A percentile compares a stretch with the other conserved stretches of the same genome.
These are phyloP conservation scores for Auricularia sp. DNA, from an alignment of 768 basidiomycete species.

Conservation along the genomic window DNA sequence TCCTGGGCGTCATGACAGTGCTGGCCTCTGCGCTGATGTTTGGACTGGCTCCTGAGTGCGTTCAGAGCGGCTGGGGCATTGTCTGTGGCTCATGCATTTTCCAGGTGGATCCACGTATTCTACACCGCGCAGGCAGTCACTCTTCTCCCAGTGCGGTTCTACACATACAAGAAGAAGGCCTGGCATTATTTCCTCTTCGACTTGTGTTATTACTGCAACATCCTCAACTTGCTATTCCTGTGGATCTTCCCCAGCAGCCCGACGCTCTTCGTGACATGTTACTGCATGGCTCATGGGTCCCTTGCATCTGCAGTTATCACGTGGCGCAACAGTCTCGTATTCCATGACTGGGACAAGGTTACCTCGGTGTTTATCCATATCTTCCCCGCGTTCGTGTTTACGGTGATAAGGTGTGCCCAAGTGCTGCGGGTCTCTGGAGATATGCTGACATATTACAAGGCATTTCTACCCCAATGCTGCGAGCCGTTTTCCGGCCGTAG, in stretches of 20 bases:
- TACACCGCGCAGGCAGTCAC: slow-evolving; percentile 72
- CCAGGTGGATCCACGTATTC: slow-evolving; percentile 77
- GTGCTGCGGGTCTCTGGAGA: background rate
- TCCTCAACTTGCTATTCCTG: slow-evolving; percentile 84
- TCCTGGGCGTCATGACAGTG: slow-evolving; percentile 86
- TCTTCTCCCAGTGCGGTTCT: slow-evolving; percentile 74
- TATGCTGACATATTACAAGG: slow-evolving; percentile 26
- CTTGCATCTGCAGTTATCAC: slow-evolving; percentile 93
- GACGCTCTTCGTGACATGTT: slow-evolving; percentile 81
- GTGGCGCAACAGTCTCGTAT: slow-evolving; percentile 97
- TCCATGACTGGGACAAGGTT: slow-evolving; percentile 95
- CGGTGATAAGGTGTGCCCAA: slow-evolving; percentile 64
- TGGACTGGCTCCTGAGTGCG: slow-evolving; percentile 77
- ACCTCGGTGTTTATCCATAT: slow-evolving; percentile 93
- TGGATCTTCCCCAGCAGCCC: slow-evolving; percentile 78
- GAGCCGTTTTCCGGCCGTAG: slow-evolving; percentile 76
- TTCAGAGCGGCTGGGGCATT: background rate
- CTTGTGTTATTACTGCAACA: slow-evolving; percentile 86
- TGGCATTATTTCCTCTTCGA: slow-evolving; percentile 82
- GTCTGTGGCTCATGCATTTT: slow-evolving; percentile 4
- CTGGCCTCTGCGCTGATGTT: slow-evolving; percentile 78
- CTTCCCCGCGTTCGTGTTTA: slow-evolving; percentile 84
- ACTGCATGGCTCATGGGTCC: slow-evolving; percentile 83
- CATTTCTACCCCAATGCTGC: slow-evolving; percentile 82
- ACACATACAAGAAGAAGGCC: slow-evolving; percentile 80